Percentiles rank a stretch among this genome's conserved stretches.
These are phyloP conservation scores for Speleostelium caveatum DNA, from an alignment of 78 protist genomes.

Conservation along the genomic window DNA sequence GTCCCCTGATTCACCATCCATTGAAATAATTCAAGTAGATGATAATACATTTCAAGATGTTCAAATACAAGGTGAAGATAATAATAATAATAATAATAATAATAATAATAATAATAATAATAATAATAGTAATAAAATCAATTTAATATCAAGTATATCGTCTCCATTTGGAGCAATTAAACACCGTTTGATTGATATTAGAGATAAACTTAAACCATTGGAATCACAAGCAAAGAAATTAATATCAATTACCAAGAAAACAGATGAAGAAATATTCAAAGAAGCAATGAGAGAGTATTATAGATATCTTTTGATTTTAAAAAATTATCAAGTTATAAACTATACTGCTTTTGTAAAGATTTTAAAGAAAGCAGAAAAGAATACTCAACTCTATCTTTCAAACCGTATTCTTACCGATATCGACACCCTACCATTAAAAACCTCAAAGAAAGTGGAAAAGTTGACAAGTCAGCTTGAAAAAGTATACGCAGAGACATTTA, in stretches of 20 bases:
- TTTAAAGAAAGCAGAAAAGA: conserved; percentile 64
- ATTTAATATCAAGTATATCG: background rate
- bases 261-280: conserved; percentile 32
- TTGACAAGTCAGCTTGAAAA: conserved; percentile 30
- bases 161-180: background rate
- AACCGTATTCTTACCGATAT: background rate
- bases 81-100: background rate
- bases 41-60: background rate
- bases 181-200: background rate
- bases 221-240: conserved; percentile 49
- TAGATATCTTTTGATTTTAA: conserved; percentile 16
- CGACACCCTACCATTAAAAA: conserved; percentile 7
- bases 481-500: conserved; percentile 24
- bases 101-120: background rate
- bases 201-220: conserved; percentile 20
- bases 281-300: conserved; percentile 58
- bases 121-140: background rate
- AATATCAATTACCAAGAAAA: conserved; percentile 31
- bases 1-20: too few relatives aligned
- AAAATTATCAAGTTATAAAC: conserved; percentile 66
- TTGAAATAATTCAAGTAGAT: too few relatives aligned
- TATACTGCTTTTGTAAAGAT: conserved; percentile 58
- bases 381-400: conserved; percentile 5
- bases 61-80: background rate
- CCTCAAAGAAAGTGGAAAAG: conserved; percentile 38